Conservation (phyloP, 805 yeast genomes). For the Vanderwaltozyma yarrowii region DNA sequence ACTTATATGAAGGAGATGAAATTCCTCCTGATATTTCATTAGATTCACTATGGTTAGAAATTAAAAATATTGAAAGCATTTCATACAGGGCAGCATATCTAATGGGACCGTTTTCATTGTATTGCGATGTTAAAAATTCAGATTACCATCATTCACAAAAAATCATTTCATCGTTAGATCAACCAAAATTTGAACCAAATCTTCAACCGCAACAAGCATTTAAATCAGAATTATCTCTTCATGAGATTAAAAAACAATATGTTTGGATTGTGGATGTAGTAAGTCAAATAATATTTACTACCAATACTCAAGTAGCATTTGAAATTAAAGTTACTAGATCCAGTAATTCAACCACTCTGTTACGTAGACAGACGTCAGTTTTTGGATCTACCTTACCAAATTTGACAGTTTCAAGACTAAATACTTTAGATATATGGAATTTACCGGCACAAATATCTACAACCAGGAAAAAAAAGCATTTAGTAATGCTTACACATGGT, state of each 20-base stretch:
- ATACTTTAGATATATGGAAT: slow-evolving; percentile 65
- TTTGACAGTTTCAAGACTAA: slow-evolving; percentile 41
- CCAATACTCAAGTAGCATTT: slow-evolving; percentile 49
- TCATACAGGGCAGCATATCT: slow-evolving; percentile 54
- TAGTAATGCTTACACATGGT: slow-evolving; percentile 69
- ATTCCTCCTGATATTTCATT: slow-evolving; percentile 20
- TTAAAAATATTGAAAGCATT: slow-evolving; percentile 48
- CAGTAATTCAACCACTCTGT: too few species aligned
- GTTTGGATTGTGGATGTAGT: slow-evolving; percentile 64
- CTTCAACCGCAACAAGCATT: slow-evolving; percentile 58
- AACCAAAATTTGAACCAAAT: slow-evolving; percentile 66
- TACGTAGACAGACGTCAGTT: too few species aligned
- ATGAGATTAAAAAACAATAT: slow-evolving; percentile 46
- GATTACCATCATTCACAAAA: slow-evolving; percentile 42
- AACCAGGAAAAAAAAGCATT: slow-evolving; percentile 39
- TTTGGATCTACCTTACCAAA: slow-evolving; percentile 22
- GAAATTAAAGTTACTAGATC: slow-evolving; percentile 37
- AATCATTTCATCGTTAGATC: slow-evolving; percentile 62
- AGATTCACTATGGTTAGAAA: slow-evolving; percentile 39
- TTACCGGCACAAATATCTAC: slow-evolving; percentile 31
- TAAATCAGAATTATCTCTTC: slow-evolving; percentile 50
- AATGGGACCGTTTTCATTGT: slow-evolving; percentile 67
- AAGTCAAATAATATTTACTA: slow-evolving; percentile 61
- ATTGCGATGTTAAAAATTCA: slow-evolving; percentile 53
- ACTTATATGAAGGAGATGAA: slow-evolving; percentile 29